Evolutionary conservation across 768 basidiomycete genomes (phyloP).

Genomic region (Phanerochaete sordida): DNA sequence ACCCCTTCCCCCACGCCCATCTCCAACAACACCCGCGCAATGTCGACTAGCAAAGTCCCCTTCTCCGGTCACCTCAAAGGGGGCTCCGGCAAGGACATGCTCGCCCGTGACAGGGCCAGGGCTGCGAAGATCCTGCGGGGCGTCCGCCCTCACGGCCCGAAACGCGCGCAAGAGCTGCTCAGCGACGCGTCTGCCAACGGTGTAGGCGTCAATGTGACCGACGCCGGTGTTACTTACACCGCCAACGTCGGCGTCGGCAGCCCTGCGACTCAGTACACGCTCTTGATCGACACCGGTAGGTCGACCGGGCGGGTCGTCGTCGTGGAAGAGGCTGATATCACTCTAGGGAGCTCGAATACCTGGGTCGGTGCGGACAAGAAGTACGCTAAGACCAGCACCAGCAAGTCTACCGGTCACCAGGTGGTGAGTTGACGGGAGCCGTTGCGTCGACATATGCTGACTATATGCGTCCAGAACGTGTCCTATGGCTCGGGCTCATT

Average conservation of each 20-base stretch:
- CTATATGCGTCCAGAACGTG: conserved; percentile 35
- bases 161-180: conserved; percentile 27
- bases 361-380: conserved; percentile 52
- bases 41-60: conserved; percentile 29
- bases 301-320: background rate
- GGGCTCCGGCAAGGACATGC: conserved; percentile 41
- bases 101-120: conserved; percentile 50
- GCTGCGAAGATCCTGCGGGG: conserved; percentile 55
- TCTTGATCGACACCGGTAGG: conserved; percentile 56
- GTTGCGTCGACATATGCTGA: background rate
- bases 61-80: conserved; percentile 40
- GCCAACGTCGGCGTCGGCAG: conserved; percentile 47
- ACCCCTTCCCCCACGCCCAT: no score
- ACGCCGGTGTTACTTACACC: conserved; percentile 56
- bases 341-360: conserved; percentile 44
- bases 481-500: conserved; percentile 54
- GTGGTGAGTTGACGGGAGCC: conserved; percentile 25
- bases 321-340: background rate
- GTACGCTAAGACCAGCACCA: conserved; percentile 45
- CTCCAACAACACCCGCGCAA: background rate
- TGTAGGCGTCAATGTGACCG: conserved; percentile 51
- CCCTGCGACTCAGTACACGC: conserved; percentile 44
- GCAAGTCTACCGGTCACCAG: conserved; percentile 34
- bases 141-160: conserved; percentile 51
- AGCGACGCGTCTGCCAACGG: conserved; percentile 11